Percentiles rank a stretch among this genome's conserved stretches.
phyloP scores from a whole-genome alignment of 106 monocot genomes.

The Iris macrosiphon region DNA sequence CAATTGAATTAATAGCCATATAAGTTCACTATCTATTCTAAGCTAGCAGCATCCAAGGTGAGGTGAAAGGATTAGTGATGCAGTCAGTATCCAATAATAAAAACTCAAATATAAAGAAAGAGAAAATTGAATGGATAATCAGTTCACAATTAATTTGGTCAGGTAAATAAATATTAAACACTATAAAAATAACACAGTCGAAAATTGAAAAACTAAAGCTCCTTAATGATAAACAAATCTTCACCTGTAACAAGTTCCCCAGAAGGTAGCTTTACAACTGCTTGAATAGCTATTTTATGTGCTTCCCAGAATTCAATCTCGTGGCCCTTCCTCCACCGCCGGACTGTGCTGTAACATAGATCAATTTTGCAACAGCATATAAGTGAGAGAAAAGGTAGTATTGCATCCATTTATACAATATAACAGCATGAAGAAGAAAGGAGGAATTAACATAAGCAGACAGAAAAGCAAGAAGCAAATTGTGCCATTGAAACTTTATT shows the following conservation, averaged over 20 bases:
- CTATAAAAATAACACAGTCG: not conserved
- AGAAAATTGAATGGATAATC: too few species aligned
- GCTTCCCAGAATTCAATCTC: constrained; percentile 72
- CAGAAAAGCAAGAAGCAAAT: too few species aligned
- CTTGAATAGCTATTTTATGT: constrained; percentile 84
- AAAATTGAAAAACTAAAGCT: not conserved
- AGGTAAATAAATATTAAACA: not conserved
- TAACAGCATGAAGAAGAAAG: too few species aligned
- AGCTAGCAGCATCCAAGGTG: too few species aligned
- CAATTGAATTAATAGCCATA: too few species aligned
- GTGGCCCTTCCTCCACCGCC: constrained; percentile 70
- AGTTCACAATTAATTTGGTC: too few species aligned
- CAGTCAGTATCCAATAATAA: too few species aligned
- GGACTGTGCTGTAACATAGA: constrained; percentile 45
- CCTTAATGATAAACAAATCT: not conserved
- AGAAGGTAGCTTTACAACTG: constrained; percentile 54
- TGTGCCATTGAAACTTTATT: too few species aligned
- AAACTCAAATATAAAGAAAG: too few species aligned
- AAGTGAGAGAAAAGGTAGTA: not conserved
- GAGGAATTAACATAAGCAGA: too few species aligned
- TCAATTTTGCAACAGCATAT: not conserved
- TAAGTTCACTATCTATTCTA: too few species aligned
- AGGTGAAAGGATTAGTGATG: too few species aligned
- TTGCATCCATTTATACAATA: not conserved
- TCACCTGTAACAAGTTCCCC: constrained; percentile 86